A percentile compares a stretch with the other conserved stretches of the same genome.
These are phyloP conservation scores for Carpinus viminea DNA, from an alignment of 306 rosid genomes.

Conservation along the genomic window DNA sequence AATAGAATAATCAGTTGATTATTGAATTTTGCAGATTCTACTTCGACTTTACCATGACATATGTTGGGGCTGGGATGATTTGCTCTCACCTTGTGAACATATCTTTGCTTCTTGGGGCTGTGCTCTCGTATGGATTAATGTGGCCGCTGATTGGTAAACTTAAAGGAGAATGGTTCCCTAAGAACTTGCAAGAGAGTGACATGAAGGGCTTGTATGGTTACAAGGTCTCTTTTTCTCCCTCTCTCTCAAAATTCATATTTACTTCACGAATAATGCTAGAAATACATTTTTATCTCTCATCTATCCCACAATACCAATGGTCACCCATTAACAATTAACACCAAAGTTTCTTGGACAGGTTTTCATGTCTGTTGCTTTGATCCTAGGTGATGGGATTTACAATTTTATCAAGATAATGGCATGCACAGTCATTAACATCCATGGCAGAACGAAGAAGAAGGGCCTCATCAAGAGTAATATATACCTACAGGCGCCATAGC, in stretches of 20 bases:
- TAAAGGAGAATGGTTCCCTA: conserved; percentile 78
- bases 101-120: conserved; percentile 88
- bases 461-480: conserved; percentile 29
- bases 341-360: conserved; percentile 38
- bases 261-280: not conserved
- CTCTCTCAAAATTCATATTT: not conserved
- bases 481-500: not conserved
- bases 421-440: conserved; percentile 46
- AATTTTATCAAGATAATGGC: conserved; percentile 64
- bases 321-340: not conserved
- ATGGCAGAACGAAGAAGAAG: conserved; percentile 31
- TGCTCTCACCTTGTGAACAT: conserved; percentile 84
- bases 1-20: not conserved
- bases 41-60: conserved; percentile 75
- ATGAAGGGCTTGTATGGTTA: conserved; percentile 95
- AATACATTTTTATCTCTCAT: too few relatives aligned
- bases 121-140: conserved; percentile 75
- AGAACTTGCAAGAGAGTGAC: conserved; percentile 60
- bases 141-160: conserved; percentile 71
- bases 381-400: conserved; percentile 86
- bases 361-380: conserved; percentile 73
- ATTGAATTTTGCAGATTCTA: conserved; percentile 63
- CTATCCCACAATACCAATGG: not conserved
- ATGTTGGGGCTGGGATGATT: conserved; percentile 97
- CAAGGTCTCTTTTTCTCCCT: conserved; percentile 44